Evolutionary conservation across 331 rosid genomes (phyloP), one percentile per base, ranked within the genome.

Genomic region (Quercus phellos): DNA sequence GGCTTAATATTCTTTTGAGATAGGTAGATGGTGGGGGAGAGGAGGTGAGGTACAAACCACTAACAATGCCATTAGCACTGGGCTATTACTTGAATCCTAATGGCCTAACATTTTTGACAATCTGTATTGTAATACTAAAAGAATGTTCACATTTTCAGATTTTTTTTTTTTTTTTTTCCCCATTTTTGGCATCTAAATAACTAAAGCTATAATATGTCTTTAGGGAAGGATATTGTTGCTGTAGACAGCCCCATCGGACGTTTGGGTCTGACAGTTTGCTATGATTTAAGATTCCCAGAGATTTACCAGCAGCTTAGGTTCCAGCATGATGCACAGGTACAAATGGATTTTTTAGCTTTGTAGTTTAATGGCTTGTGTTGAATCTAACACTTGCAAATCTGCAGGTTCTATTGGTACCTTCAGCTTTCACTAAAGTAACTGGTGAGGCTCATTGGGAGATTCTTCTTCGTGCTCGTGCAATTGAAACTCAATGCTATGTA

Each of bases 391-490:
- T 82, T 64, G 12, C 14, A 42, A 67, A 71, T 53, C 19, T 70
- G 68, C 75, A 94, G 99, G 87, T 94, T 74, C 86, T 94, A n/a
- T 77, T 95, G 90, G 94, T 88, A 34, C 99, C 99, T 69, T 66
- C 99, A 63, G 92, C 99, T 56, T 95, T 94, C 85, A 94, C 99
- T 75, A 82, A 77, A 80, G 90, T 83, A 68, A 95, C 99, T 71
- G 99, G 98, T 72, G 89, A 79, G 85, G 99, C 98, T 24, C 99
- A 95, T 76, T 95, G 97, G 99, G 99, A 95, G 89, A 71, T 90
- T 84, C 99, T 95, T 83, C 97, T 95, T 38, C 91, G 96, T 70
- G 90, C 98, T 74, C 96, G 99, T 77, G 99, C 99, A 85, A 87
- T 92, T 83, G 98, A 95, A 85, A 92, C 86, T 82, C 99, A 95